phyloP scores from a whole-genome alignment of 2,329 filamentous ascomycete species.

The Exophiala calicioides region DNA sequence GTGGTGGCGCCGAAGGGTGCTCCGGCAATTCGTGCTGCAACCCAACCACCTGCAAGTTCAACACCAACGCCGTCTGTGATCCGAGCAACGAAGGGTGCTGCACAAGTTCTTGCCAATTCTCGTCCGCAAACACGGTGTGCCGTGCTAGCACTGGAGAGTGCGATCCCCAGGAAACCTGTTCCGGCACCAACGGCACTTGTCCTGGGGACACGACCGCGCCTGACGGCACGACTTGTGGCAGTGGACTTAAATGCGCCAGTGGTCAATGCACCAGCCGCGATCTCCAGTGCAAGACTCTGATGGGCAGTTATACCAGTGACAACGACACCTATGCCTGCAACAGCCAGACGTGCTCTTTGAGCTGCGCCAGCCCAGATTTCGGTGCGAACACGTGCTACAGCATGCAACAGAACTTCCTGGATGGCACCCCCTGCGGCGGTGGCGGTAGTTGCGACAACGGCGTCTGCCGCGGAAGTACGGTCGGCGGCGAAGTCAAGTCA shows the following conservation, averaged over 20 bases:
- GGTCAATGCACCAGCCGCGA: constrained; percentile 94
- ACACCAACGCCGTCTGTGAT: constrained; percentile 70
- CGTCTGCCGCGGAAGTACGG: constrained; percentile 69
- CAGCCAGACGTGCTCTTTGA: constrained; percentile 69
- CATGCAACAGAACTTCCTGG: constrained; percentile 88
- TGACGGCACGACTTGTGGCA: constrained; percentile 73
- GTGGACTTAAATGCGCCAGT: constrained; percentile 74
- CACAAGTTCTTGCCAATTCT: constrained; percentile 43
- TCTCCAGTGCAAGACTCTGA: constrained; percentile 80
- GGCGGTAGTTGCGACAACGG: constrained; percentile 80
- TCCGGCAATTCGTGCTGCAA: constrained; percentile 79
- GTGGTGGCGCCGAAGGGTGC: constrained; percentile 74
- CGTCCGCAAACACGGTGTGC: constrained; percentile 69
- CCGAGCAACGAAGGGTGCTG: constrained; percentile 53
- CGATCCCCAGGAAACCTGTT: constrained; percentile 82
- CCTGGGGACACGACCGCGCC: constrained; percentile 69
- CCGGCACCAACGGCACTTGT: constrained; percentile 70
- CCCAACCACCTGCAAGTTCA: constrained; percentile 82
- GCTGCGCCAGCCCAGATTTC: constrained; percentile 72
- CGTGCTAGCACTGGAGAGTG: constrained; percentile 76
- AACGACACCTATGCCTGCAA: constrained; percentile 83
- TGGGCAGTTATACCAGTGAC: constrained; percentile 70
- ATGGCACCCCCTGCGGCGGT: constrained; percentile 81
- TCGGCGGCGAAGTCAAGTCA: constrained; percentile 67
- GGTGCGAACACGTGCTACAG: constrained; percentile 67